Base-by-base conservation (phyloP, 345 rosid species). In the Jatropha curcas region DNA sequence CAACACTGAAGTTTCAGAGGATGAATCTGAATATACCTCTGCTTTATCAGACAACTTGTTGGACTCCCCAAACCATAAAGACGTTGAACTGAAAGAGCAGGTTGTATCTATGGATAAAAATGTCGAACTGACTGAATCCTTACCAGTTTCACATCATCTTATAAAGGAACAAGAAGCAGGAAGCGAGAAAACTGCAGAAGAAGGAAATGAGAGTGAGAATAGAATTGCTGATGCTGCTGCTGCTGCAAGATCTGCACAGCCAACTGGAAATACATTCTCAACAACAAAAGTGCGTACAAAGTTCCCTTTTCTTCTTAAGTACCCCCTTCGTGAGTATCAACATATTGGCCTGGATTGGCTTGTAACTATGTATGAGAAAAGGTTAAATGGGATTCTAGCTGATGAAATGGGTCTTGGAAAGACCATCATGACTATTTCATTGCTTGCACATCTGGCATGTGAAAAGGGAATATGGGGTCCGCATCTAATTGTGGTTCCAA, bases 321-420 rank as follows among this genome's bases (percentile, higher is more conserved):
- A 91, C 75, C 84, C 99, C 35, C 88, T 96, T 74, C 99, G 99
- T 19, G 99, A 96, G 77, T 96, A 96, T 86, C 99, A 96, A 67
- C 99, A 96, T 80, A 96, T 96, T 83, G 99, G 99, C 60, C 83
- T 96, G 82, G 97, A 96, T 81, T 96, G 99, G 99, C 99, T 96
- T 83, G 99, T 96, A 27, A 91, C 98, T 8, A 92, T 96, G 98
- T 92, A 96, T 84, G 99, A 96, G 88, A 88, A 96, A 86, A 86
- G 91, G 84, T 80, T 96, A 79, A 96, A 96, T 74, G 99, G 99
- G 80, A 96, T 96, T 82, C 79, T 96, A 65, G 99, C 99, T 77
- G 99, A 96, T 88, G 99, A 96, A 87, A 96, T 96, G 99, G 99
- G 99, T 74, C 96, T 96, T 66, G 99, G 99, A 72, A 96, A 96